Evolutionary conservation across 805 yeast species (phyloP), one percentile per base, ranked within the genome.

Genomic region (Saturnispora diversa): DNA sequence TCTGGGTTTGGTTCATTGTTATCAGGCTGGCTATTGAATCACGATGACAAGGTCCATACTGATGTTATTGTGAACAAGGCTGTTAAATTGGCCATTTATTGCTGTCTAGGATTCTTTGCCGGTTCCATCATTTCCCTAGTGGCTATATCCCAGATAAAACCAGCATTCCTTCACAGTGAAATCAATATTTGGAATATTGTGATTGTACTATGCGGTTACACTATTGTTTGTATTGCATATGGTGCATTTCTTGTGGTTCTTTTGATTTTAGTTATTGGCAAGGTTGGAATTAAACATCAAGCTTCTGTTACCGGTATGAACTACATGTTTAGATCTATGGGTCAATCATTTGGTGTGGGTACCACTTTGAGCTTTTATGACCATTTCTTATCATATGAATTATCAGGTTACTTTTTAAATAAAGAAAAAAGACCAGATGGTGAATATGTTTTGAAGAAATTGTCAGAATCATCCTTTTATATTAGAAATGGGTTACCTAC

Each of bases 281-380:
- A 63, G 15, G 67, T 68, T 23, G 71, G 71, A 5, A 54, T 59
- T 39, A 61, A 66, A 21, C 62, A 65, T 42, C 76, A 70, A 50
- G 74, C 73, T 11, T 58, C 69, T 2, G 66, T 69, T 37, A 69
- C 72, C 1, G 74, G 75, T 31, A 62, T 70, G 57, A 69, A 66
- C 49, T 70, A 70, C 44, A 50, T 70, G 38, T 70, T 72, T 60
- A 59, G 75, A 46, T 69, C 76, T 3, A 55, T 68, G 37, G 76
- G 75, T 15, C 64, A 65, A 35, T 70, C 68, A 10, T 45, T 65
- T 7, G 75, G 75, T 36, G 69, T 68, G 2, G 70, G 74, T 5
- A 51, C 68, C 4, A 54, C 68, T 2, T 50, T 70, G 28, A 61
- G 63, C 12, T 43, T 61, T 1, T 68, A 63, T 48, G 65, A 64